Evolutionary conservation across 495 filamentous ascomycete genomes (phyloP).

Genomic region (Daldinia childiae): DNA sequence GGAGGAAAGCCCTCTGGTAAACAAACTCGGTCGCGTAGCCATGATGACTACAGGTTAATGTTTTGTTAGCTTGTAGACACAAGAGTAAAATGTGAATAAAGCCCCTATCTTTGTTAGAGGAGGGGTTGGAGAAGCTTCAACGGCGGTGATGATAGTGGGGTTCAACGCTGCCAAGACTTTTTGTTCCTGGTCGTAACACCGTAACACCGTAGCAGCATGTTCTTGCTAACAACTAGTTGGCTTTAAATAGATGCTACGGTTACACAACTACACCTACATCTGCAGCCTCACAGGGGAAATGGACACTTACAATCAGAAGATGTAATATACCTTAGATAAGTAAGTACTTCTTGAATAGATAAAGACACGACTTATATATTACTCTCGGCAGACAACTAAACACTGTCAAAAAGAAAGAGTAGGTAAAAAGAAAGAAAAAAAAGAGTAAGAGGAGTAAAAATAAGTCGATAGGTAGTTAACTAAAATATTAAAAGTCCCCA

Average conservation of each 20-base stretch:
- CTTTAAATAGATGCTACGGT: not conserved
- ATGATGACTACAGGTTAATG: slow-evolving; percentile 43
- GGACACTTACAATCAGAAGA: not conserved
- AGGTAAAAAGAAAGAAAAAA: not conserved
- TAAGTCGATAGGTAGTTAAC: not conserved
- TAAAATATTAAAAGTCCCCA: not conserved
- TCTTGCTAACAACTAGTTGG: not conserved
- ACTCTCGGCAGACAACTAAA: not conserved
- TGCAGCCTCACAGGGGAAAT: not conserved
- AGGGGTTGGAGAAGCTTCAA: slow-evolving; percentile 19
- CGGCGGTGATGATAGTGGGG: slow-evolving; percentile 28
- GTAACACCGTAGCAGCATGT: slow-evolving; percentile 15
- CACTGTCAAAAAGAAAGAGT: not conserved
- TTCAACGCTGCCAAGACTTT: slow-evolving; percentile 34
- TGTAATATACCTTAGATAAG: not conserved
- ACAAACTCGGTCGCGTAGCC: slow-evolving; percentile 60
- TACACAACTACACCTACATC: slow-evolving; percentile 5
- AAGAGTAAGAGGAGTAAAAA: not conserved
- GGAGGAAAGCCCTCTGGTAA: slow-evolving; percentile 63
- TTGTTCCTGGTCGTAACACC: slow-evolving; percentile 32
- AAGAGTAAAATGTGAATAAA: slow-evolving; percentile 2
- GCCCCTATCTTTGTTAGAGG: slow-evolving; percentile 1
- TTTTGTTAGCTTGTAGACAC: slow-evolving; percentile 1
- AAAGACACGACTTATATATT: not conserved
- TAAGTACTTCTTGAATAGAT: not conserved